A percentile compares a stretch with the other conserved stretches of the same genome.
Conservation (phyloP, 2,329 filamentous ascomycete genomes). For the Atkinsonella texensis region DNA sequence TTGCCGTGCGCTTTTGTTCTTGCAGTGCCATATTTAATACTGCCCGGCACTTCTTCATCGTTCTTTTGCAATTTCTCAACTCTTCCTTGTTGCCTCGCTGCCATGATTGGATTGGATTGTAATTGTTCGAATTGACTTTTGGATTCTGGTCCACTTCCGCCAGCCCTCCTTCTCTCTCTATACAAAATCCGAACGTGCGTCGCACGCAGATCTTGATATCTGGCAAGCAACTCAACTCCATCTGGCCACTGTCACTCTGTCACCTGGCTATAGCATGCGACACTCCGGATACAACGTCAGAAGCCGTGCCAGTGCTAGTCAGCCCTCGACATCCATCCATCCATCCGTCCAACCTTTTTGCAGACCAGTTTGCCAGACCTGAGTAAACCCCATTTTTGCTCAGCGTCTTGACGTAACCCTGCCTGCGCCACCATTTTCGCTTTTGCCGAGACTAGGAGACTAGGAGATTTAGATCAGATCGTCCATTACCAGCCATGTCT, state of each 20-base stretch:
- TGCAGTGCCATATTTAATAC: too few relatives aligned
- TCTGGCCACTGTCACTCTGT: background rate
- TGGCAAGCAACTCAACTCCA: background rate
- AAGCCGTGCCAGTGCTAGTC: background rate
- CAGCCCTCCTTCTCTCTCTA: background rate
- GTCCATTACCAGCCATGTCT: background rate
- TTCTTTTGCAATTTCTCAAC: too few relatives aligned
- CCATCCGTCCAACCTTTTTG: background rate
- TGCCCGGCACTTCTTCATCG: too few relatives aligned
- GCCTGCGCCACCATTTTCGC: background rate
- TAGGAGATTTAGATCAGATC: too few relatives aligned
- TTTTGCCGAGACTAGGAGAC: background rate
- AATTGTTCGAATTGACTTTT: background rate
- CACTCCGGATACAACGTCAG: background rate
- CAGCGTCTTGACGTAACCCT: background rate
- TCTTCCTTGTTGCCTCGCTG: too few relatives aligned
- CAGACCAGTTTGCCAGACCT: background rate
- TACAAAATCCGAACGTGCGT: background rate
- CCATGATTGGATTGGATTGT: too few relatives aligned
- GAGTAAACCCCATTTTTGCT: background rate
- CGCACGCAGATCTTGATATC: background rate
- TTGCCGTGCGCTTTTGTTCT: too few relatives aligned
- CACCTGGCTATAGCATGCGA: background rate
- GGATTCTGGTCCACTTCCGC: too few relatives aligned
- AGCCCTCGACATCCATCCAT: too few relatives aligned